Percentiles rank a stretch among this genome's conserved stretches.
Evolutionary conservation across 352 stramenopile species (phyloP).

Genomic region (Globisporangium camurandrum): DNA sequence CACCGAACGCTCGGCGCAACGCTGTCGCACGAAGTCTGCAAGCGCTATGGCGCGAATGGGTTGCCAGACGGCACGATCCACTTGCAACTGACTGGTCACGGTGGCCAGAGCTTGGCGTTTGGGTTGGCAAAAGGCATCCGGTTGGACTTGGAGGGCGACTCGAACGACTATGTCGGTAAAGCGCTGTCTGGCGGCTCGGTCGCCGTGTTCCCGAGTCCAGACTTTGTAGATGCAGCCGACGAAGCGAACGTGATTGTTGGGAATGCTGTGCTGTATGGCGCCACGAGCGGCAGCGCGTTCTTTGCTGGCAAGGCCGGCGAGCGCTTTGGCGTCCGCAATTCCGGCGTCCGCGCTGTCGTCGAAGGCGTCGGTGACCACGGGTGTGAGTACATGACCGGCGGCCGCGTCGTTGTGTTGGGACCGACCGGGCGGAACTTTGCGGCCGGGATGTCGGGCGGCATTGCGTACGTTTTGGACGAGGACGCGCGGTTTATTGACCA

Average conservation of each 20-base stretch:
- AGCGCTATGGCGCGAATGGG: conserved; percentile 84
- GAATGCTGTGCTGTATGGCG: conserved; percentile 94
- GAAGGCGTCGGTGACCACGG: conserved; percentile 95
- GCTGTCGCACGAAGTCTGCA: conserved; percentile 92
- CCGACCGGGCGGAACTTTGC: conserved; percentile 94
- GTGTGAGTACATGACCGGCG: conserved; percentile 98
- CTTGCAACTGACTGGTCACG: conserved; percentile 91
- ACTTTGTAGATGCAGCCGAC: conserved; percentile 61
- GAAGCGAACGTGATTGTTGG: conserved; percentile 90
- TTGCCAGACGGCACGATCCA: conserved; percentile 91
- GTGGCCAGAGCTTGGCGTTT: conserved; percentile 92
- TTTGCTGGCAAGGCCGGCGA: conserved; percentile 94
- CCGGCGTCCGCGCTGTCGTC: conserved; percentile 91
- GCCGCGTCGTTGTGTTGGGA: conserved; percentile 89
- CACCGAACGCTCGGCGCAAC: conserved; percentile 93
- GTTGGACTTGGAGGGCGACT: conserved; percentile 89
- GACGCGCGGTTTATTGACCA: conserved; percentile 87
- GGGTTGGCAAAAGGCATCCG: conserved; percentile 91
- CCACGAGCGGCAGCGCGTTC: conserved; percentile 91
- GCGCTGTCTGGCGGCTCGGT: conserved; percentile 91
- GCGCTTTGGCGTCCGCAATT: conserved; percentile 96
- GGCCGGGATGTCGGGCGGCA: conserved; percentile 93
- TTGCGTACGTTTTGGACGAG: conserved; percentile 96
- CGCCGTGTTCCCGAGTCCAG: conserved; percentile 76
- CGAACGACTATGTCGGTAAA: conserved; percentile 96